Evolutionary conservation across 192 early-diverging fungal species (phyloP).

Genomic region (Mortierella antarctica): DNA sequence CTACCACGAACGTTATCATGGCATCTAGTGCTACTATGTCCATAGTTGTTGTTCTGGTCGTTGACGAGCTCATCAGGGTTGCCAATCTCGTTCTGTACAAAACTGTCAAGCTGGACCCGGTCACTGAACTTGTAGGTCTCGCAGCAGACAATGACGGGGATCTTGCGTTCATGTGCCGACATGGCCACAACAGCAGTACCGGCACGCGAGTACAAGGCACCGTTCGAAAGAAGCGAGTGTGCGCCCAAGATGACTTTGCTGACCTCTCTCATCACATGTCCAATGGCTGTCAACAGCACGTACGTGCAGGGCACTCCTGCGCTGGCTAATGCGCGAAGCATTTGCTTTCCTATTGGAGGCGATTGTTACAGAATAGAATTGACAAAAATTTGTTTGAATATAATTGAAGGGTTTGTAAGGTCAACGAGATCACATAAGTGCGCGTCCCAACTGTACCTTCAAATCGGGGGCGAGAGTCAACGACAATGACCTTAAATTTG

Average conservation of each 20-base stretch:
- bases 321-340: constrained; percentile 65
- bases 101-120: constrained; percentile 91
- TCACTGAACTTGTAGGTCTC: constrained; percentile 98
- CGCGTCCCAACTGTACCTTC: constrained; percentile 71
- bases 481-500: constrained; percentile 91
- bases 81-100: constrained; percentile 97
- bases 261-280: constrained; percentile 84
- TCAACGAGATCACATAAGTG: not conserved
- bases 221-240: constrained; percentile 91
- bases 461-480: constrained; percentile 88
- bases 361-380: not conserved
- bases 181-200: constrained; percentile 94
- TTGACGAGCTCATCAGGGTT: constrained; percentile 88
- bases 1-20: constrained; percentile 32
- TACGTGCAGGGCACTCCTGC: constrained; percentile 84
- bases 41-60: constrained; percentile 51
- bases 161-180: constrained; percentile 85
- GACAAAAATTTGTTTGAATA: too few relatives aligned
- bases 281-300: constrained; percentile 71
- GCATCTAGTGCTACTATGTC: constrained; percentile 41
- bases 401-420: not conserved
- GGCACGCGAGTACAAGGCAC: constrained; percentile 88
- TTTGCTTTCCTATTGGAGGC: constrained; percentile 64
- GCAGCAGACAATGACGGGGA: constrained; percentile 96
- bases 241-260: constrained; percentile 98